Percentiles rank a stretch among this genome's conserved stretches.
These are phyloP conservation scores for Xylaria digitata DNA, from an alignment of 2,329 filamentous ascomycete genomes.

Conservation along the genomic window DNA sequence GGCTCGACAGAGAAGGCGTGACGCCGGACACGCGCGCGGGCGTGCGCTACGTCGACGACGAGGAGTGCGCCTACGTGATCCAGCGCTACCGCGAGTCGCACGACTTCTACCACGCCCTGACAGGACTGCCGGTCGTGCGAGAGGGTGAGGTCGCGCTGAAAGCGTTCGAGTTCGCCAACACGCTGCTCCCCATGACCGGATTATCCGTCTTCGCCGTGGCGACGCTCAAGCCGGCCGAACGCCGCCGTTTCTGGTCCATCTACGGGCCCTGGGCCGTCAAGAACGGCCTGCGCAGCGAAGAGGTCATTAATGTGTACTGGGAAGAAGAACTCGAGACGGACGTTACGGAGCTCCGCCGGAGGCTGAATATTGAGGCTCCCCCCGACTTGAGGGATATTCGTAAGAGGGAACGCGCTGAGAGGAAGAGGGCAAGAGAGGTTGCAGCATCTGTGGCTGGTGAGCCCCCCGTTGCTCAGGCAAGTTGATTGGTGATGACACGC, in stretches of 20 bases:
- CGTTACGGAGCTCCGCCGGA: slow-evolving; percentile 76
- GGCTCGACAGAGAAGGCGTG: slow-evolving; percentile 95
- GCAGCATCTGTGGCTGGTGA: slow-evolving; percentile 16
- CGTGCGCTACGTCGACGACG: slow-evolving; percentile 93
- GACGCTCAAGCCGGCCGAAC: slow-evolving; percentile 84
- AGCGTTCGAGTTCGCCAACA: slow-evolving; percentile 97
- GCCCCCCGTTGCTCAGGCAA: slow-evolving; percentile 8
- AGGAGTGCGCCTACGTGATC: slow-evolving; percentile 98
- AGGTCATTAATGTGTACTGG: slow-evolving; percentile 97
- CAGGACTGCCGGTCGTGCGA: slow-evolving; percentile 87
- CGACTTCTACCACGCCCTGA: slow-evolving; percentile 97
- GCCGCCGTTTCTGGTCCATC: slow-evolving; percentile 75
- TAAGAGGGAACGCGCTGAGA: slow-evolving; percentile 75
- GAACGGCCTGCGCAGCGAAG: slow-evolving; percentile 80
- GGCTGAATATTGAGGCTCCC: slow-evolving; percentile 87
- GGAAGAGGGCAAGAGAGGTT: slow-evolving; percentile 69
- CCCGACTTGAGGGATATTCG: slow-evolving; percentile 85
- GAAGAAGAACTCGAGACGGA: slow-evolving; percentile 91
- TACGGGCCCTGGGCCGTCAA: slow-evolving; percentile 92
- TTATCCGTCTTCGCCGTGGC: slow-evolving; percentile 86
- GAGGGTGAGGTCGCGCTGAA: slow-evolving; percentile 98
- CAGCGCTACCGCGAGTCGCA: slow-evolving; percentile 97
- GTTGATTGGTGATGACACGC: neutral
- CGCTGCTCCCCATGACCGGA: slow-evolving; percentile 92
- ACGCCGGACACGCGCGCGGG: slow-evolving; percentile 85